These are phyloP conservation scores for Syncephalastrum racemosum DNA, from an alignment of 371 early-diverging fungal species.

Conservation along the genomic window DNA sequence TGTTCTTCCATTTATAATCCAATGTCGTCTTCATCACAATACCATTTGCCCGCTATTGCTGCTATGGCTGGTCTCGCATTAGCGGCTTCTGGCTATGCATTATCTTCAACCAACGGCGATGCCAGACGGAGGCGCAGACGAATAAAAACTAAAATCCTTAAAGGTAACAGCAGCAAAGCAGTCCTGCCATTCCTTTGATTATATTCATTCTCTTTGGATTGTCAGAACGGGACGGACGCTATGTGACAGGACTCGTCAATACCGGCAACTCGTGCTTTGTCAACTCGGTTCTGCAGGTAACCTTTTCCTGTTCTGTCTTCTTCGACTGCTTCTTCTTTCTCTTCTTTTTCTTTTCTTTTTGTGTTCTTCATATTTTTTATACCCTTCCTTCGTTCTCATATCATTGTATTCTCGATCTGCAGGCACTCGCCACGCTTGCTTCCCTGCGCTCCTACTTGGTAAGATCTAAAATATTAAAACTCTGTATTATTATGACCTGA, in stretches of 20 bases:
- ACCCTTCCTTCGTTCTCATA: too few species aligned
- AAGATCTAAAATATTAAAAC: not conserved
- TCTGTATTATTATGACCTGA: not conserved
- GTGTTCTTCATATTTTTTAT: too few species aligned
- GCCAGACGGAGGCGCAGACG: not conserved
- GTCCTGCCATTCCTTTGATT: not conserved
- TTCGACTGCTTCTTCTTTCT: not conserved
- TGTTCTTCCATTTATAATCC: slow-evolving; percentile 4
- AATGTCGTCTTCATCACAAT: slow-evolving; percentile 40
- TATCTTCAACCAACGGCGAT: not conserved
- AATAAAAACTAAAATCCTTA: not conserved
- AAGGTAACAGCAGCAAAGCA: not conserved
- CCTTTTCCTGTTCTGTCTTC: slow-evolving; percentile 4
- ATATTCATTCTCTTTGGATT: too few species aligned
- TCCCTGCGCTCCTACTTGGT: slow-evolving; percentile 49
- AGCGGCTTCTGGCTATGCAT: slow-evolving; percentile 29
- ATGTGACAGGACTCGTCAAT: slow-evolving; percentile 73
- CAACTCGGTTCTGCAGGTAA: slow-evolving; percentile 84
- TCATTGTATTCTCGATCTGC: too few species aligned
- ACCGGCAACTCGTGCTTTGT: slow-evolving; percentile 91
- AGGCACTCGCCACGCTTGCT: slow-evolving; percentile 61
- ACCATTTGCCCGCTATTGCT: slow-evolving; percentile 48
- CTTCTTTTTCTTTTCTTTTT: not conserved
- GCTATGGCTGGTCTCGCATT: slow-evolving; percentile 50
- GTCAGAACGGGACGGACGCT: slow-evolving; percentile 46